Percentiles rank a stretch among this genome's conserved stretches.
Conservation (phyloP, 2,329 filamentous ascomycete genomes). For the Periconia digitata region DNA sequence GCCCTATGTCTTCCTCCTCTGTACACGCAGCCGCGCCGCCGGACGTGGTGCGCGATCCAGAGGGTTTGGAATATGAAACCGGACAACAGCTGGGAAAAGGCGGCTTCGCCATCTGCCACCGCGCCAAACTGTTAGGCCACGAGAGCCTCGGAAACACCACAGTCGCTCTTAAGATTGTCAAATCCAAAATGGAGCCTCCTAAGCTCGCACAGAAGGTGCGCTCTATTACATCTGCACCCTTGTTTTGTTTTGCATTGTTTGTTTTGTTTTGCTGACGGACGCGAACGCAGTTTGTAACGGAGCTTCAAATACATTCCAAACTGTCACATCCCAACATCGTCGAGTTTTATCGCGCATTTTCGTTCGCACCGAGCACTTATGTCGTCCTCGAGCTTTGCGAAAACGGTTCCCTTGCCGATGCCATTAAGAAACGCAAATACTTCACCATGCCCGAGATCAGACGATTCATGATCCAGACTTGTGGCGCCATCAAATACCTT, state of each 20-base stretch:
- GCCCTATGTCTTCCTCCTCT: slow-evolving; percentile 46
- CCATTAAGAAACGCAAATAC: slow-evolving; percentile 89
- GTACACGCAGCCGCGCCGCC: slow-evolving; percentile 55
- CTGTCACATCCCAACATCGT: slow-evolving; percentile 96
- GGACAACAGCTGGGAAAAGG: slow-evolving; percentile 77
- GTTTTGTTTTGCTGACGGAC: slow-evolving; percentile 33
- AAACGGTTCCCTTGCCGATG: slow-evolving; percentile 96
- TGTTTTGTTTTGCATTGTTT: too few relatives aligned
- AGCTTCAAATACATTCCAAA: slow-evolving; percentile 97
- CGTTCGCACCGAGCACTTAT: slow-evolving; percentile 85
- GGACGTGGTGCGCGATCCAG: slow-evolving; percentile 66
- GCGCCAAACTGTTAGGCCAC: slow-evolving; percentile 63
- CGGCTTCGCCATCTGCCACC: slow-evolving; percentile 80
- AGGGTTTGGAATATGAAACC: slow-evolving; percentile 71
- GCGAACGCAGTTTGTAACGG: slow-evolving; percentile 67
- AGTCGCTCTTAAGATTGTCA: slow-evolving; percentile 80
- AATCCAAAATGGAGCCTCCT: slow-evolving; percentile 73
- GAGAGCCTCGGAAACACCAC: slow-evolving; percentile 62
- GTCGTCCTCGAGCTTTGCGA: slow-evolving; percentile 92
- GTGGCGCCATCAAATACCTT: slow-evolving; percentile 97
- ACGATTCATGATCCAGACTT: slow-evolving; percentile 91
- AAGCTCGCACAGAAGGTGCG: slow-evolving; percentile 82
- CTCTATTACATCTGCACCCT: slow-evolving; percentile 23
- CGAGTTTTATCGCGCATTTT: slow-evolving; percentile 91
- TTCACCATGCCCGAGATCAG: slow-evolving; percentile 92